Conservation (phyloP, 768 basidiomycete species). For the Suillus decipiens region DNA sequence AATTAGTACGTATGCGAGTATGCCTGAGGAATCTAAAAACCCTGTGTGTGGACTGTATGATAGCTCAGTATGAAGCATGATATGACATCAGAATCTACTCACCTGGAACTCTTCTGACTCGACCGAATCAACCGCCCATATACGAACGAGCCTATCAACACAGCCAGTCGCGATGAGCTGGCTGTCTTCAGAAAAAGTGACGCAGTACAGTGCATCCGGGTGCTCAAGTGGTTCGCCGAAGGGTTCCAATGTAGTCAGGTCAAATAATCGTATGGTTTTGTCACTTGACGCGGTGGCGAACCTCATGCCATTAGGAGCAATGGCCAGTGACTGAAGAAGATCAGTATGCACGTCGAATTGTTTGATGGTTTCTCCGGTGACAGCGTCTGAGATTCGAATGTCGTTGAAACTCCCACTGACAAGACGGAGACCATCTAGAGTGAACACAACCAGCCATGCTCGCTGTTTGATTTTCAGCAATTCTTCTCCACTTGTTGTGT, state of each 20-base stretch:
- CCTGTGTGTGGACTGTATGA: background rate
- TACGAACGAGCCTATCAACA: conserved; percentile 74
- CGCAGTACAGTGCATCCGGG: background rate
- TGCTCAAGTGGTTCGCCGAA: background rate
- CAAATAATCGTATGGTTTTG: conserved; percentile 7
- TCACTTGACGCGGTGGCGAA: conserved; percentile 18
- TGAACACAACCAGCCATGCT: background rate
- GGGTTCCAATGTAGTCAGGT: background rate
- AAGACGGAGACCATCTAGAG: background rate
- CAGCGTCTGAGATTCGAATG: background rate
- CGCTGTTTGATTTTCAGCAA: background rate
- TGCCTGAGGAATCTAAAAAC: background rate
- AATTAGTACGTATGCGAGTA: background rate
- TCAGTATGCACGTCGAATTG: background rate
- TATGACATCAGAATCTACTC: background rate
- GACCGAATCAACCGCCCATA: conserved; percentile 64
- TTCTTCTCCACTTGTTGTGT: background rate
- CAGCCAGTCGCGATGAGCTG: conserved; percentile 64
- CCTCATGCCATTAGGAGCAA: background rate
- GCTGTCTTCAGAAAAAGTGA: conserved; percentile 42
- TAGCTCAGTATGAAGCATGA: background rate
- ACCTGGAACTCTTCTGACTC: background rate
- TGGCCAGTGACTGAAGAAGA: background rate
- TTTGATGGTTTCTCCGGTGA: background rate
- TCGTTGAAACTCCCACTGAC: background rate